Evolutionary conservation across 2,329 filamentous ascomycete genomes (phyloP), one percentile per base, ranked within the genome.

Genomic region (Teratosphaeria epicoccoides): DNA sequence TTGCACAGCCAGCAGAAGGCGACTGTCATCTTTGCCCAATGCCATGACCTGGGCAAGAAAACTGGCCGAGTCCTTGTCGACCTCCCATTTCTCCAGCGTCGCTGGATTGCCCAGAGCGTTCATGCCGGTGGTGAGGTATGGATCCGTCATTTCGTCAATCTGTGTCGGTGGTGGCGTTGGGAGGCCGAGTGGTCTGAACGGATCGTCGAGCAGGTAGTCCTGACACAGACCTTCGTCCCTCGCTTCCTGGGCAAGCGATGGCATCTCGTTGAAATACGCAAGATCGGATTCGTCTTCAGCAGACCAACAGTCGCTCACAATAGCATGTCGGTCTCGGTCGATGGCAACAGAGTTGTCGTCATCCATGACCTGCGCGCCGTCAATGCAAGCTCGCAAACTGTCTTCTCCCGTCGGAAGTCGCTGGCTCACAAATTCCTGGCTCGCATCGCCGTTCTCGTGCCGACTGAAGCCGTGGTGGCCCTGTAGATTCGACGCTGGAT

Each of bases 1-100:
- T 7, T 28, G 14, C 12, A 51, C 10, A 6, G 10, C 11, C 33
- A 40, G 33, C 25, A 10, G 24, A 22, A 14, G 25, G 10, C 3
- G 25, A n/a, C 14, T 49, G 22, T 54, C 43, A 11, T 53, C 47
- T 20, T 56, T 53, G 11, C 37, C 43, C 4, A 49, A 24, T 7
- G 52, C 49, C 24, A 59, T 47, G 4, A 59, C 45, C 9, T 54
- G 50, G 12, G 60, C 55, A 24, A 68, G 54, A 24, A 62, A 61
- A 10, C 46, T 33, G 6, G 52, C 57, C 1, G 63, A 52, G 6
- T 59, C 57, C 28, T 49, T 59, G 45, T 63, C 63, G 3, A 67
- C 57, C n/a, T 62, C 49, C 61, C 61, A 65, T 43, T 54, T 59
- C 37, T 63, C 62, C 3, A 49, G 20, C 11, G 24, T 45, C n/a